Conservation (phyloP, 164 flowering plant species). For the Kingdonia uniflora region DNA sequence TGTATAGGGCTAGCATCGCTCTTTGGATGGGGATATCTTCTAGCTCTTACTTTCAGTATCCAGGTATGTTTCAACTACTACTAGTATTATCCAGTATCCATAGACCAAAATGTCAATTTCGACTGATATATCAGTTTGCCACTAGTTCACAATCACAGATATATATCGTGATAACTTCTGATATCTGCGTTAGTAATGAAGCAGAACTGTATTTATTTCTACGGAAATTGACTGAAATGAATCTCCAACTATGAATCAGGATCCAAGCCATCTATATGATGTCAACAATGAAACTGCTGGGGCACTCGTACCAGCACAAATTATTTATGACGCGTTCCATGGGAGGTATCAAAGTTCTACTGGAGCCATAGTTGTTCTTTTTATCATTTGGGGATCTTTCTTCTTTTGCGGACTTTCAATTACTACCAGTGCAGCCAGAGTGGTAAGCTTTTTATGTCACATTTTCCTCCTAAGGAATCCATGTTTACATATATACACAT, state of each 20-base stretch:
- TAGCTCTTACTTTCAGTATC: conserved; percentile 73
- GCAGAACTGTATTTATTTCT: no score
- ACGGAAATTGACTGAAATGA: not conserved
- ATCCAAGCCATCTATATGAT: conserved; percentile 45
- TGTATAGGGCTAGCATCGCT: conserved; percentile 53
- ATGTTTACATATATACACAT: no score
- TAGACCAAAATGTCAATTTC: no score
- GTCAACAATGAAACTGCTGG: conserved; percentile 56
- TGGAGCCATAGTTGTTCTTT: conserved; percentile 52
- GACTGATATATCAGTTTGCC: no score
- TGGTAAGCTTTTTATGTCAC: conserved; percentile 11
- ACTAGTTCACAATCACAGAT: no score
- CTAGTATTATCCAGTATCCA: no score
- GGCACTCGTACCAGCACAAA: conserved; percentile 63
- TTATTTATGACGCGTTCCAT: conserved; percentile 61
- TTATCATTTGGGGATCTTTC: conserved; percentile 66
- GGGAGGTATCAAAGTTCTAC: conserved; percentile 44
- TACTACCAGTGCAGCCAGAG: conserved; percentile 57
- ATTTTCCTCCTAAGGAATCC: not conserved
- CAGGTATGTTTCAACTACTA: conserved; percentile 42
- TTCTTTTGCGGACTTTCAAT: conserved; percentile 77
- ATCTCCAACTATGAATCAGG: conserved; percentile 22
- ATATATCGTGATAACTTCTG: no score
- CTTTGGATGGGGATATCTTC: conserved; percentile 63
- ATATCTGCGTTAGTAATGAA: no score